Percentiles rank a stretch among this genome's conserved stretches.
phyloP scores from a whole-genome alignment of 192 early-diverging fungal genomes.

The Dissophora globulifera region DNA sequence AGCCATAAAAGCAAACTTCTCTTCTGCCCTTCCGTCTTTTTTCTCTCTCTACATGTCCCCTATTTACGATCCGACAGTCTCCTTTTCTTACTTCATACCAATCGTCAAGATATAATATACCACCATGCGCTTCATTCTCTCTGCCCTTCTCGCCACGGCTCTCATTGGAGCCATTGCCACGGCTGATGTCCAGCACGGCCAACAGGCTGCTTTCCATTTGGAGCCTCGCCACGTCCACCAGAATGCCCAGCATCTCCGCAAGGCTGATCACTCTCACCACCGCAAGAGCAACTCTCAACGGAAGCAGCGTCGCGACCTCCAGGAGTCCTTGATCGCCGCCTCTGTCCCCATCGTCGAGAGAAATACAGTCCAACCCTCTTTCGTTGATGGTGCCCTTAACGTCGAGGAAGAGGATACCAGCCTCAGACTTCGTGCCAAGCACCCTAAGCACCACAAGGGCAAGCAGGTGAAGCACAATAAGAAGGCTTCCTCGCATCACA shows the following conservation, averaged over 20 bases:
- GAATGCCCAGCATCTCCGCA: conserved; percentile 13
- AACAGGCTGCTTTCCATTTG: conserved; percentile 35
- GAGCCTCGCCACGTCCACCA: conserved; percentile 30
- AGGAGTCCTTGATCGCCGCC: neutral
- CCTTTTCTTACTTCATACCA: neutral
- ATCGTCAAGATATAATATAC: neutral
- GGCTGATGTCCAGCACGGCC: conserved; percentile 20
- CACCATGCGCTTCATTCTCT: conserved; percentile 46
- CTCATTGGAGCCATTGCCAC: conserved; percentile 37
- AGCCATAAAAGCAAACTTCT: neutral
- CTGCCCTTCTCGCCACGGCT: conserved; percentile 35
- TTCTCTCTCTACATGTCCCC: neutral
- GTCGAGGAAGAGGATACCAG: neutral
- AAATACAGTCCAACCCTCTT: no score
- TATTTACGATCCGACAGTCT: no score
- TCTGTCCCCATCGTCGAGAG: neutral
- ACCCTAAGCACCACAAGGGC: neutral
- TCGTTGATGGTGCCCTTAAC: no score
- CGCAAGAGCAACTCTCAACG: conserved; percentile 4
- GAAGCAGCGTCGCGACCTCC: conserved; percentile 19
- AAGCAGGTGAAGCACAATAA: conserved; percentile 11
- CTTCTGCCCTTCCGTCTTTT: neutral
- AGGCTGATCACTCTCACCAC: conserved; percentile 12
- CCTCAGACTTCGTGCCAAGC: neutral
- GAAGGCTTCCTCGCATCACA: conserved; percentile 1